Base-by-base conservation (phyloP, 2,329 filamentous ascomycete genomes). In the Tolypocladium album region DNA sequence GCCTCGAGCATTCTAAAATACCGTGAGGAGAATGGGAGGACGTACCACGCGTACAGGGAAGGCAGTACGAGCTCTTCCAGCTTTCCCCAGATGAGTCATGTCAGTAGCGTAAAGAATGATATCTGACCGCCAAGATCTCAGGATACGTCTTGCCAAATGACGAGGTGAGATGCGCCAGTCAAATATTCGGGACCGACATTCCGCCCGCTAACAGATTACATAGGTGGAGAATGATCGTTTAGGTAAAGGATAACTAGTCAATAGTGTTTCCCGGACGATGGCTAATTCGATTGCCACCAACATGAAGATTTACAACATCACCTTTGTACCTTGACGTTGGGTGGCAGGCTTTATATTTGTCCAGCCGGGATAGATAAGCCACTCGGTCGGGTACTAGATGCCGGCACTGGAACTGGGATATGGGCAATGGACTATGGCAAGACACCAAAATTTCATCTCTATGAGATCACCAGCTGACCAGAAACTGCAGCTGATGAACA, bases 361-460 rank as follows among this genome's bases (percentile, higher is more conserved):
- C 74, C 74, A 0, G 57, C 64, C 4, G 65, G 60, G 8, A 55
- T 13, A 31, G 61, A 68, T 5, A 66, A 57, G 17, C 66, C 64
- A 1, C 55, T 70, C 13, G 57, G 61, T 7, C 69, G 67, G 4
- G 69, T 75, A 9, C 69, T 82, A 1, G 79, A 82, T 65, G 65
- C 78, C 34, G 78, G 78, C n/a, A 80, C 77, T 1, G 79, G 79
- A 0, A 81, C 78, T 3, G 78, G 78, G 22, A 67, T 72, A 11
- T 77, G 75, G 75, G 72, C 73, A 4, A 75, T 81, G 12, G 79
- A 81, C 60, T 74, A 79, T 63, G 77, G 69, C 70, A 62, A 8
- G 61, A 56, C 27, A 31, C 20, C 8, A 3, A 20, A 27, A 6
- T 4, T 5, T 13, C 24, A 0, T 24, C 27, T 13, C 3, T 9